Evolutionary conservation across 495 filamentous ascomycete species (phyloP), one percentile per base, ranked within the genome.

Genomic region (Clavariopsis aquatica): DNA sequence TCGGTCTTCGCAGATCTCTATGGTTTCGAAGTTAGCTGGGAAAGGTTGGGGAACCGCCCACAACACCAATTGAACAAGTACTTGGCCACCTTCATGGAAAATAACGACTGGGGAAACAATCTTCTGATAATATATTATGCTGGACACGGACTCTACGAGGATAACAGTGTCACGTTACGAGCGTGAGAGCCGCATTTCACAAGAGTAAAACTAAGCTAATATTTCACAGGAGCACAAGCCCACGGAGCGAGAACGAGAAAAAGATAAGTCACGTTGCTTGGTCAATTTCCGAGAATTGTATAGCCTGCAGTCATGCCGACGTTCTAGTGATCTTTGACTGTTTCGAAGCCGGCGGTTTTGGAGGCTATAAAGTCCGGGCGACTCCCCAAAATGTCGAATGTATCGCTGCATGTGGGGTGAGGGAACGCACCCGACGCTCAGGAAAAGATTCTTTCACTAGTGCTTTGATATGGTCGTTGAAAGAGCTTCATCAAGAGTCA

Each of bases 241-340:
- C 6, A 28, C 17, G 13, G 22, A 62, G 15, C 17, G 3, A 23
- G 20, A 27, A 27, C 17, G 57, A 28, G 45, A 49, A 60, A 12
- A 9, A 27, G 15, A 55, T 27, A 13, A 45, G 62, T n/a, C 27
- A 38, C 41, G 47, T 63, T 17, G 64, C 46, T 15, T 71, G 69
- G 69, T 59, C 52, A 24, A 26, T 24, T 4, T 61, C 69, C 15
- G 69, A 71, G 49, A 20, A 52, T 26, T 20, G 22, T 15, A 46
- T 71, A 10, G 45, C 54, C 4, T 26, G 15, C n/a, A 28, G 49
- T 10, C n/a, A 47, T 0, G 57, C 62, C n/a, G 69, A 71, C 43
- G 49, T 68, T 17, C 52, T 71, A n/a, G 54, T 62, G 52, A 71
- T 71, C 22, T 62, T 71, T n/a, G 69, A 71, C 36, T 69, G 66